Percentiles rank a stretch among this genome's conserved stretches.
Evolutionary conservation across 2,329 filamentous ascomycete genomes (phyloP).

Genomic region (Rutstroemia sp.): DNA sequence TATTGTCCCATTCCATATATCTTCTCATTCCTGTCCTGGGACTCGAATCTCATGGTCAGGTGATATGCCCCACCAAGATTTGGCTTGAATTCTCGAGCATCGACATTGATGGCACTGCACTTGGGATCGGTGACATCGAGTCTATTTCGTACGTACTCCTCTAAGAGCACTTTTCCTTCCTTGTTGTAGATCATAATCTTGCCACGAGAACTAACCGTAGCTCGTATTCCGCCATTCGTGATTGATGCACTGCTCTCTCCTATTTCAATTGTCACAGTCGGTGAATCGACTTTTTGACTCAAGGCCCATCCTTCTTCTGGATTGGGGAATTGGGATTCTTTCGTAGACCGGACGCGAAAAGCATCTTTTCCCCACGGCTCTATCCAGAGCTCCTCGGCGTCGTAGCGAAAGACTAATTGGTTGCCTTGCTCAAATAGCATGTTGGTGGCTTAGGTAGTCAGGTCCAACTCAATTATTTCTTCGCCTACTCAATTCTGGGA

Average conservation of each 20-base stretch:
- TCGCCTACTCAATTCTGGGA: too few relatives aligned
- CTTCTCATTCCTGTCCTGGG: constrained; percentile 44
- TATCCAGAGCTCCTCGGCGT: constrained; percentile 41
- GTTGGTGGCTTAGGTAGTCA: not conserved
- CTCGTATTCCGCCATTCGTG: constrained; percentile 41
- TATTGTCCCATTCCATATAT: constrained; percentile 67
- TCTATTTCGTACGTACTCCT: constrained; percentile 44
- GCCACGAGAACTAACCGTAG: constrained; percentile 37
- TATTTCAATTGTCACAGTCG: constrained; percentile 2
- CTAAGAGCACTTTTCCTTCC: constrained; percentile 36
- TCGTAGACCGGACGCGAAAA: constrained; percentile 40
- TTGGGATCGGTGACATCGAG: constrained; percentile 41
- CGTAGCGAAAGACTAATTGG: constrained; percentile 28
- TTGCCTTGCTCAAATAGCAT: constrained; percentile 24
- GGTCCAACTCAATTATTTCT: too few relatives aligned
- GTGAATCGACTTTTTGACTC: not conserved
- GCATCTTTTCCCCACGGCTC: constrained; percentile 43
- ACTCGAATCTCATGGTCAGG: constrained; percentile 52
- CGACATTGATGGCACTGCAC: constrained; percentile 41
- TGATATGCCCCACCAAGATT: constrained; percentile 42
- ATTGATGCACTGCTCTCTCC: constrained; percentile 29
- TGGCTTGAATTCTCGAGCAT: constrained; percentile 43
- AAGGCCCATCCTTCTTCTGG: constrained; percentile 37
- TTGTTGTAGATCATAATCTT: constrained; percentile 41
- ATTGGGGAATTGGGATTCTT: constrained; percentile 30